Evolutionary conservation across 495 filamentous ascomycete genomes (phyloP), one percentile per base, ranked within the genome.

Genomic region (Hypoxylon crocopeplum): DNA sequence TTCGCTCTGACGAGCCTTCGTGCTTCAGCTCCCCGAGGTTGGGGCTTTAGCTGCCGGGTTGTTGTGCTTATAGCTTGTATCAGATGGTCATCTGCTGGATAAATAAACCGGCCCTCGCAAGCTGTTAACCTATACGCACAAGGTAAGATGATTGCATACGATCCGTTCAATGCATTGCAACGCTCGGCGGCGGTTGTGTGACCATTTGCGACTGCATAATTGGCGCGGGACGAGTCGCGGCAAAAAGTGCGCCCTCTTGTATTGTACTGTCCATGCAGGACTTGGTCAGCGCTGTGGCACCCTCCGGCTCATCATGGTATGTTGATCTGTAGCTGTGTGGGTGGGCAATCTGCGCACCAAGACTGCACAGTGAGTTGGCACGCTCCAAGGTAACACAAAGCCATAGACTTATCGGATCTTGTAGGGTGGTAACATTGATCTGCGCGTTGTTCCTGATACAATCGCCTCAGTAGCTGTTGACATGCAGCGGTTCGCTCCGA

Each of bases 161-260:
- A 64, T 59, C 55, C 34, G 32, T 40, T 49, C 33, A 34, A 64
- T 64, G 61, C 61, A 64, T 56, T 64, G 61, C 29, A 64, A 64
- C 61, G 40, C 55, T 42, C 20, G 44, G 44, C 39, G 12, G 59
- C 34, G 39, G 45, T 56, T 56, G 60, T 64, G 61, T 21, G 7
- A 59, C 61, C 16, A 32, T n/a, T 46, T 16, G 38, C 30, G 15
- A 24, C 20, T 33, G 33, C 29, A 22, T 49, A 22, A 64, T 64
- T 64, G 61, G 61, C 34, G 44, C 45, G 17, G 48, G 34, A 32
- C 2, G 11, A 51, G 13, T 59, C 55, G 55, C 45, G 54, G 38
- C 30, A 59, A 54, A 55, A 16, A 41, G 19, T 47, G 12, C 44
- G 12, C 54, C 44, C 36, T 54, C 41, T 27, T 54, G 40, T 15